A percentile compares a stretch with the other conserved stretches of the same genome.
phyloP scores from a whole-genome alignment of 768 basidiomycete genomes.

The Boletus reticulatus region DNA sequence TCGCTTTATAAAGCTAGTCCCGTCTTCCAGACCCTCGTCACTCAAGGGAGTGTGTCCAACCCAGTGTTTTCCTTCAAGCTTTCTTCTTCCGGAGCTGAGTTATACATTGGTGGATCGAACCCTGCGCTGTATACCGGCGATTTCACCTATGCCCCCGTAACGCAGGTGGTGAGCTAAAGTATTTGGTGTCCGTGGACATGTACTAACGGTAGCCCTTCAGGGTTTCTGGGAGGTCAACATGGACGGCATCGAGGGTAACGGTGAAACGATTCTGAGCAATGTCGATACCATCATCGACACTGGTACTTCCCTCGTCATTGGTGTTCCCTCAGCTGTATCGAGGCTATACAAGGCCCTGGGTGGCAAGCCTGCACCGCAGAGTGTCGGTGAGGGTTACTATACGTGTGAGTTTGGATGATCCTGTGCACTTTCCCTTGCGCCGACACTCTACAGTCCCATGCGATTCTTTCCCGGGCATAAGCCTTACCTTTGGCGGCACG shows the following conservation, averaged over 20 bases:
- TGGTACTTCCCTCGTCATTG: constrained; percentile 18
- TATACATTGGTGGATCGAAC: constrained; percentile 44
- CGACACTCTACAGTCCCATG: constrained; percentile 26
- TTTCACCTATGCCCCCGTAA: constrained; percentile 33
- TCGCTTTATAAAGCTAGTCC: constrained; percentile 24
- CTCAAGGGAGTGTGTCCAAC: constrained; percentile 10
- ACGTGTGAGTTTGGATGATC: constrained; percentile 21
- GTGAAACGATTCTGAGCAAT: constrained; percentile 1
- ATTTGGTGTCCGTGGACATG: not conserved
- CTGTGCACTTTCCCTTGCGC: not conserved
- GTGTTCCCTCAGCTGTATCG: not conserved
- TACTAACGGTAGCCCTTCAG: constrained; percentile 4
- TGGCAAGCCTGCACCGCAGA: constrained; percentile 9
- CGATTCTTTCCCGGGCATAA: constrained; percentile 23
- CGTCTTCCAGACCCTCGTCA: constrained; percentile 29
- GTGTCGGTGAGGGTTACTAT: constrained; percentile 28
- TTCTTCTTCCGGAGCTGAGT: constrained; percentile 26
- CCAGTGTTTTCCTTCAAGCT: constrained; percentile 29
- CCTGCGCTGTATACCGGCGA: constrained; percentile 35
- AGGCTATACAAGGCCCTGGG: not conserved
- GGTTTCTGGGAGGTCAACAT: constrained; percentile 14
- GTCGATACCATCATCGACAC: constrained; percentile 15
- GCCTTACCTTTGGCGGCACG: constrained; percentile 37
- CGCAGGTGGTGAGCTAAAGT: constrained; percentile 14
- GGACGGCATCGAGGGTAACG: constrained; percentile 3